phyloP scores from a whole-genome alignment of 2,329 filamentous ascomycete genomes.

The Magnaporthales sp. region DNA sequence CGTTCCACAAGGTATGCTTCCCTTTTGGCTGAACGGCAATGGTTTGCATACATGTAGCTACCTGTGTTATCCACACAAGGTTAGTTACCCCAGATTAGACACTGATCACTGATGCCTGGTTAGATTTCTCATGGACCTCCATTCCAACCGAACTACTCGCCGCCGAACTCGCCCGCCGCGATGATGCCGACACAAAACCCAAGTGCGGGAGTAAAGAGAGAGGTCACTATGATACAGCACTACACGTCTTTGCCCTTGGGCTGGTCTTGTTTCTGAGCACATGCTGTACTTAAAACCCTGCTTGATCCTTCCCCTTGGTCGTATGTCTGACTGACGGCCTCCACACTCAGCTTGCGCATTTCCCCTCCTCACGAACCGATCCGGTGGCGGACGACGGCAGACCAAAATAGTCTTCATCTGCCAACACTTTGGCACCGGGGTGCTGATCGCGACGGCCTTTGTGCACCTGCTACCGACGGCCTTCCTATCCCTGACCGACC shows the following conservation, averaged over 20 bases:
- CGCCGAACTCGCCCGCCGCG: conserved; percentile 42
- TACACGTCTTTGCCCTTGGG: conserved; percentile 60
- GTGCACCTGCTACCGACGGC: conserved; percentile 67
- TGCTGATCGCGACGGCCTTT: conserved; percentile 79
- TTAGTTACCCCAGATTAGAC: not conserved
- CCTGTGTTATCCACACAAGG: not conserved
- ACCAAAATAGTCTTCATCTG: conserved; percentile 52
- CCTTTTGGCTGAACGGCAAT: not conserved
- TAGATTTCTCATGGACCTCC: conserved; percentile 35
- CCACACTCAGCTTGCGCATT: conserved; percentile 51
- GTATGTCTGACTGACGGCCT: not conserved
- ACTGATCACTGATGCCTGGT: not conserved
- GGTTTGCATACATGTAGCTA: not conserved
- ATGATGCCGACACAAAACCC: conserved; percentile 30
- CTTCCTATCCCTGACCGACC: conserved; percentile 57
- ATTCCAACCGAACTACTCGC: conserved; percentile 42
- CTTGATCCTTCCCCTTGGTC: not conserved
- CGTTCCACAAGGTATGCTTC: not conserved
- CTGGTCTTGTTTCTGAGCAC: conserved; percentile 53
- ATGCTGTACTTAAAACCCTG: conserved; percentile 6
- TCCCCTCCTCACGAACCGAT: conserved; percentile 53
- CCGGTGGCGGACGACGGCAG: conserved; percentile 44
- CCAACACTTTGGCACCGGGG: conserved; percentile 73
- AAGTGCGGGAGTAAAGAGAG: conserved; percentile 42
- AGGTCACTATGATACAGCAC: conserved; percentile 54